Evolutionary conservation across 768 basidiomycete genomes (phyloP), one percentile per base, ranked within the genome.

Genomic region (Lepiota venenata): DNA sequence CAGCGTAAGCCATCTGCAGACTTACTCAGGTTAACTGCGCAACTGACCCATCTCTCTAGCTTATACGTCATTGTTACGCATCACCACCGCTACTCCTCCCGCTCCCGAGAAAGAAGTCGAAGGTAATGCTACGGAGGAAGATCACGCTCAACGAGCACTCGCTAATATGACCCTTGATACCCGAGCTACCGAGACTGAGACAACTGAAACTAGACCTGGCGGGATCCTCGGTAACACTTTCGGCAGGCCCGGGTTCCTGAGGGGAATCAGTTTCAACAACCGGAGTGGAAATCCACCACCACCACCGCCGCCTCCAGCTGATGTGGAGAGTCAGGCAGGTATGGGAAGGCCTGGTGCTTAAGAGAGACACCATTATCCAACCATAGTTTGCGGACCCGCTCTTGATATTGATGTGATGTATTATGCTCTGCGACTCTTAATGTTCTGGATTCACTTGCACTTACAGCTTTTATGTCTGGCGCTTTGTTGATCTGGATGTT

Each of bases 21-120:
- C 20, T 14, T 41, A 16, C 45, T 6, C 27, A 36, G 36, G 25
- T 10, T 14, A 29, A 15, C n/a, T 41, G 35, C 11, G 38, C 47
- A 2, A 32, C n/a, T 37, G 48, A 50, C 36, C 41, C 46, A 32
- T 32, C 55, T 58, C 35, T 6, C 8, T 58, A 93, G 91, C 93
- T 10, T 96, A 96, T 63, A 93, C 92, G 0, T 93, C 93, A 0
- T 77, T 95, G 35, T 71, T 96, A 20, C 80, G 93, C 39, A 85
- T 96, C 47, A 91, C 91, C 3, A 88, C 88, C 1, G 73, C 74
- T 4, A 79, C 85, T 3, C 84, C 85, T 15, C 71, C 75, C 5
- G 61, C 69, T 1, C 58, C 66, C 16, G 67, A 57, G 40, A 65
- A 63, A 38, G 60, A 66, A n/a, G 62, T 60, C 27, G 61, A 64